Base-by-base conservation (phyloP, 2,329 filamentous ascomycete genomes). In the Fusarium chaquense region DNA sequence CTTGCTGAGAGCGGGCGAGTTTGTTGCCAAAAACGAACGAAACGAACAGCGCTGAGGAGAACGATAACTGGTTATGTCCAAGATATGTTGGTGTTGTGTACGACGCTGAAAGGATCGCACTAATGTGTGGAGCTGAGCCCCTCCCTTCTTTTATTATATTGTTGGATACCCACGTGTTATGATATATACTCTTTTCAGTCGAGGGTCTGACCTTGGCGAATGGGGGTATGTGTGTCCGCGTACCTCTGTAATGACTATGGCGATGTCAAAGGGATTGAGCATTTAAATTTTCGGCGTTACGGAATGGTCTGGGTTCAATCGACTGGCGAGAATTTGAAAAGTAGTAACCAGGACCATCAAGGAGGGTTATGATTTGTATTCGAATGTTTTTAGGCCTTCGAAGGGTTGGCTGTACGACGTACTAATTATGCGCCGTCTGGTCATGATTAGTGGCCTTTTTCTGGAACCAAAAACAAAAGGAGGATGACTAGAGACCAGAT, bases 1-100 rank as follows among this genome's bases (percentile, higher is more conserved):
- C 9, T 78, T 90, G 13, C 75, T 90, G 3, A 82, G 82, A 64
- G 88, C 88, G 12, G 86, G 87, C 33, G 87, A 89, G 70, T 86
- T 90, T 64, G 85, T 89, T 40, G 84, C 85, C 60, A 82, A 83
- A 43, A 78, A 81, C 53, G 67, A 70, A 53, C 70, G 69, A 49
- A 55, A 70, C 28, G 72, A 70, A 46, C 54, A 61, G 64, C 55
- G 46, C 62, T 69, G 53, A 69, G 13, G 11, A 50, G 45, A 51
- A 38, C 10, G 53, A 53, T 28, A 13, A 45, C 16, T 24, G n/a
- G 24, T 28, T 18, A 20, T 46, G 26, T 43, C 41, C 15, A 36
- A 15, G n/a, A 36, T 10, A 24, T 65, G 15, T 30, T 32, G 40
- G 26, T 64, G 46, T 36, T 33, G 15, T 46, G 26, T 40, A 47